Percentiles rank a stretch among this genome's conserved stretches.
Conservation (phyloP, 176 grass and related monocot species). For the Lolium rigidum region DNA sequence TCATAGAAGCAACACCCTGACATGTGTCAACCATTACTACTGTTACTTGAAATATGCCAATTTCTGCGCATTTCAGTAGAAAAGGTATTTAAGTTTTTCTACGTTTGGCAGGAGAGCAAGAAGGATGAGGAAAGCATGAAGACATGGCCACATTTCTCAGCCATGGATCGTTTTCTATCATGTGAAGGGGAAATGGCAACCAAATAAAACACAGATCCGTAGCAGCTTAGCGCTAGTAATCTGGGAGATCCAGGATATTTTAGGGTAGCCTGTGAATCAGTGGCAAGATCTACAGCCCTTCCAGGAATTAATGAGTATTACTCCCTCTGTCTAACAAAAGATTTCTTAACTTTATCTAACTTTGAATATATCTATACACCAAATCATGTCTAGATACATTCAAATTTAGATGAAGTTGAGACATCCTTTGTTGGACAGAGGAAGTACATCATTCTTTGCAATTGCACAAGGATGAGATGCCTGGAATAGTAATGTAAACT, state of each 20-base stretch:
- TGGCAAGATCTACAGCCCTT: constrained; percentile 3
- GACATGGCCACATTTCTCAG: constrained; percentile 74
- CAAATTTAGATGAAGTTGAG: too few relatives aligned
- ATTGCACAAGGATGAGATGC: constrained; percentile 15
- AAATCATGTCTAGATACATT: too few relatives aligned
- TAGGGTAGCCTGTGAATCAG: constrained; percentile 1
- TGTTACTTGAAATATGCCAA: background rate
- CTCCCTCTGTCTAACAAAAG: too few relatives aligned
- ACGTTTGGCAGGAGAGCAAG: constrained; percentile 69
- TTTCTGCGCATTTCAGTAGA: background rate
- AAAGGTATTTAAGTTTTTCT: background rate
- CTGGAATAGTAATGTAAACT: constrained; percentile 11
- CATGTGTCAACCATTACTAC: background rate
- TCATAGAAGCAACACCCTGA: background rate
- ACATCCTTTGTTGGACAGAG: too few relatives aligned
- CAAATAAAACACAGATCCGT: constrained; percentile 43
- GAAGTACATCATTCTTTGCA: background rate
- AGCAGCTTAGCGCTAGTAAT: constrained; percentile 32
- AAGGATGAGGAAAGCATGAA: constrained; percentile 68
- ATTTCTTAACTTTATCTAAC: too few relatives aligned
- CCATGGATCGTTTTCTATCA: constrained; percentile 72
- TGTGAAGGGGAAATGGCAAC: constrained; percentile 60
- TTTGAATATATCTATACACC: too few relatives aligned
- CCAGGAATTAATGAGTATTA: background rate
- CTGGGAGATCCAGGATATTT: background rate